phyloP scores from a whole-genome alignment of 108 stramenopile genomes.

The Aureococcus anophagefferens region DNA sequence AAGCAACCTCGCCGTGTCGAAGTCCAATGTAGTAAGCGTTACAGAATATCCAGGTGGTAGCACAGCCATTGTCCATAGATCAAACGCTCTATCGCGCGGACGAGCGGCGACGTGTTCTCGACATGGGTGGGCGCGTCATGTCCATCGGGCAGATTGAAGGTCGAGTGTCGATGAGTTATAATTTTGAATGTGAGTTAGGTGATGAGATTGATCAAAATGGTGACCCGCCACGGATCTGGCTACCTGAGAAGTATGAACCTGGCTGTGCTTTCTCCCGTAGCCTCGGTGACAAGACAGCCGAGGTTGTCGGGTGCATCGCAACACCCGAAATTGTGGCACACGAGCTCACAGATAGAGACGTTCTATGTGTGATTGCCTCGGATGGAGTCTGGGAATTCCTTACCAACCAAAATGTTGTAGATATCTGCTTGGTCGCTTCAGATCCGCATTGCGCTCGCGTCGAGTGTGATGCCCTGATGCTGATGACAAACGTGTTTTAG shows the following conservation, averaged over 20 bases:
- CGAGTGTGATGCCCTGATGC: too few relatives aligned
- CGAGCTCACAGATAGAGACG: too few relatives aligned
- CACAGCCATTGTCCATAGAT: slow-evolving; percentile 67
- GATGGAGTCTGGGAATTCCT: slow-evolving; percentile 56
- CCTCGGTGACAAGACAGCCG: slow-evolving; percentile 74
- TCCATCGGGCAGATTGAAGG: slow-evolving; percentile 69
- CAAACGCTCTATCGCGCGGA: slow-evolving; percentile 78
- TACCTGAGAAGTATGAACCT: slow-evolving; percentile 66
- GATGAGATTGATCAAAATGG: slow-evolving; percentile 72
- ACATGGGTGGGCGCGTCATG: slow-evolving; percentile 57
- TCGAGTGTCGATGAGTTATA: slow-evolving; percentile 45
- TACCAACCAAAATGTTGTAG: slow-evolving; percentile 68
- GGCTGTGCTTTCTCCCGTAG: slow-evolving; percentile 86
- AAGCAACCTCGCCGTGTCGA: too few relatives aligned
- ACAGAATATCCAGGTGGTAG: too few relatives aligned
- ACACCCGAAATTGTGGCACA: slow-evolving; percentile 62
- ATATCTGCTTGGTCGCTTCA: slow-evolving; percentile 60
- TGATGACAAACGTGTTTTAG: slow-evolving; percentile 57
- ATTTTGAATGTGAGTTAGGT: slow-evolving; percentile 45
- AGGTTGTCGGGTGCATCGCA: slow-evolving; percentile 70
- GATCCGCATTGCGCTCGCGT: too few relatives aligned
- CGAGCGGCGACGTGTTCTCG: slow-evolving; percentile 59
- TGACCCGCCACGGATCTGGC: slow-evolving; percentile 83
- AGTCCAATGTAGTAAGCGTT: too few relatives aligned
- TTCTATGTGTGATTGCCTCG: slow-evolving; percentile 6